Percentiles rank a stretch among this genome's conserved stretches.
phyloP scores from a whole-genome alignment of 371 early-diverging fungal species.

The Mucor sp. region DNA sequence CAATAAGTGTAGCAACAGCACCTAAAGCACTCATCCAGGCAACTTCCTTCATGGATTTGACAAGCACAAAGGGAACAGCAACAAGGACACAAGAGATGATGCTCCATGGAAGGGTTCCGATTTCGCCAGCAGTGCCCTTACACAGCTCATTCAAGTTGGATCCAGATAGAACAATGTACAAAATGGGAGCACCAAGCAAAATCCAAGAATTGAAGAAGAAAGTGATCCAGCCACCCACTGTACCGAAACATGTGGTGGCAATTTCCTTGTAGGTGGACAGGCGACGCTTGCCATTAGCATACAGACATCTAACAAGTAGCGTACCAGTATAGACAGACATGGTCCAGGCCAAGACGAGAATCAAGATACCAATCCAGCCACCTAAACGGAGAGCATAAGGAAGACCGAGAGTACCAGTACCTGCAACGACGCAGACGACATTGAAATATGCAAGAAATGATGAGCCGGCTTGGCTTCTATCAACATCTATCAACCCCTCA shows the following conservation, averaged over 20 bases:
- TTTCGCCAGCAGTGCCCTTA: slow-evolving; percentile 34
- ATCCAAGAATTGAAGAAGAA: slow-evolving; percentile 64
- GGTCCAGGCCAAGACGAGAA: slow-evolving; percentile 72
- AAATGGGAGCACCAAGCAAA: slow-evolving; percentile 51
- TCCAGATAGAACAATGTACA: slow-evolving; percentile 61
- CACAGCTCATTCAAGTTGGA: slow-evolving; percentile 47
- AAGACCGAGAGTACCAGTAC: slow-evolving; percentile 81
- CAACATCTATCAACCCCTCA: slow-evolving; percentile 23
- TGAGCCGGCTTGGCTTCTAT: slow-evolving; percentile 30
- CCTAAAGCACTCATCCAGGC: slow-evolving; percentile 65
- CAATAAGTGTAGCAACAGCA: slow-evolving; percentile 51
- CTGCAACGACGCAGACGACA: slow-evolving; percentile 79
- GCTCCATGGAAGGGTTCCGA: slow-evolving; percentile 57
- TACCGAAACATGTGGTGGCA: slow-evolving; percentile 38
- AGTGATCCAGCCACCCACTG: slow-evolving; percentile 39
- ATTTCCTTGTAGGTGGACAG: slow-evolving; percentile 41
- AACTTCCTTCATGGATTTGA: slow-evolving; percentile 64
- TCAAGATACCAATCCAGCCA: slow-evolving; percentile 80
- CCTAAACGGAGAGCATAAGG: slow-evolving; percentile 76
- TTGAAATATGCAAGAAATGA: slow-evolving; percentile 61
- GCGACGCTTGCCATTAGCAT: slow-evolving; percentile 42
- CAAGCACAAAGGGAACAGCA: slow-evolving; percentile 56
- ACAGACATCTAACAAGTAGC: slow-evolving; percentile 36
- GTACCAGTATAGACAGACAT: slow-evolving; percentile 62
- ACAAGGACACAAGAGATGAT: slow-evolving; percentile 60